Conservation (phyloP, 1,284 basidiomycete species). For the Sanghuangporus weigelae region DNA sequence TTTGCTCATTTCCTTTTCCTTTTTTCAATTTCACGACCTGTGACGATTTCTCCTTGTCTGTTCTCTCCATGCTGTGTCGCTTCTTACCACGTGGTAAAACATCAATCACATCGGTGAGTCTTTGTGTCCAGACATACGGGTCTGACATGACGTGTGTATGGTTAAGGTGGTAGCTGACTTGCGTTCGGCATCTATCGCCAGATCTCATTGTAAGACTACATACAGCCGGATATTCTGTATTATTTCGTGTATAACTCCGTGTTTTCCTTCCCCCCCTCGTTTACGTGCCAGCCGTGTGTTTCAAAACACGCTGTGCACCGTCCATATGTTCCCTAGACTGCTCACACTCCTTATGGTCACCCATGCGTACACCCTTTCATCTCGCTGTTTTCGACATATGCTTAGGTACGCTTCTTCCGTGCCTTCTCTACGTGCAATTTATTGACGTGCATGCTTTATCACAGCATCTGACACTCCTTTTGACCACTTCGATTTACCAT, state of each 20-base stretch:
- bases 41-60: background rate
- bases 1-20: background rate
- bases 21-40: background rate
- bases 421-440: background rate
- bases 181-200: background rate
- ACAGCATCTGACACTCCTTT: constrained; percentile 12
- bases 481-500: background rate
- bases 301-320: background rate
- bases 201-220: background rate
- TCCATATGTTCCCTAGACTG: background rate
- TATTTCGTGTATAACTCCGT: background rate
- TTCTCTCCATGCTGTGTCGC: background rate
- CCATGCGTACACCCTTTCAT: background rate
- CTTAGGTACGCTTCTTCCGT: background rate
- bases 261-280: background rate
- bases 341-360: background rate
- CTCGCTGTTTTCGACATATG: background rate
- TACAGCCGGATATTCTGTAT: background rate
- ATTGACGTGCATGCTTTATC: constrained; percentile 4
- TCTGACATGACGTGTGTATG: background rate
- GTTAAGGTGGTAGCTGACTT: background rate
- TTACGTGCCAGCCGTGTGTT: background rate
- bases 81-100: background rate
- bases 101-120: background rate
- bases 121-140: too few relatives aligned